Evolutionary conservation across 306 rosid species (phyloP), one percentile per base, ranked within the genome.

Genomic region (Castanea crenata): DNA sequence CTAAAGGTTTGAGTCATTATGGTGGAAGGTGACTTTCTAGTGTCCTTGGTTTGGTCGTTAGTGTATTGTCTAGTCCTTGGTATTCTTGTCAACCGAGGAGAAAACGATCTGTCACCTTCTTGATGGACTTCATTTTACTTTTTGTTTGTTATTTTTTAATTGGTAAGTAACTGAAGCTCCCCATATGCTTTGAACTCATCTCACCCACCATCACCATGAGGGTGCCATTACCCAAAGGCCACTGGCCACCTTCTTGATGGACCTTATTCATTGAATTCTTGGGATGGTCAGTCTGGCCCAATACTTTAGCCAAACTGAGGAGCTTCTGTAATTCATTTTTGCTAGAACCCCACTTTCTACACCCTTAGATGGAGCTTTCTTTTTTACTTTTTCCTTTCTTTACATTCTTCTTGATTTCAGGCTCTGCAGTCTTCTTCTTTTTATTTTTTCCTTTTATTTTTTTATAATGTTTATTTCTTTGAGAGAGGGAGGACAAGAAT

Each of bases 21-120:
- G 13, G 80, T 77, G 49, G 64, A 83, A 71, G 15, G 76, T 31
- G 62, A 54, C n/a, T 75, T 58, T 14, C 73, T 69, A 59, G 16
- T 54, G 62, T 78, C 81, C 79, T 68, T 51, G 21, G 55, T 67
- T 63, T 57, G 78, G 73, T 23, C 56, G 83, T 69, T 62, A 59
- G 69, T 54, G 52, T 76, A 15, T 61, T 72, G 31, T 76, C 32
- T 73, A 79, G 71, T 51, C 70, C 41, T 56, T 3, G 34, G 18
- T 44, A 55, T 67, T 35, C 49, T 32, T 67, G 5, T 58, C 64
- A 20, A 58, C 64, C 0, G 6, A n/a, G 64, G 64, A 58, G 31
- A 20, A 58, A 41, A 8, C 12, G 1, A 20, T 25, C 31, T 58
- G 31, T 58, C 27, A 58, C 23, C 31, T 3, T 58, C 14, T 15